A percentile compares a stretch with the other conserved stretches of the same genome.
Evolutionary conservation across 352 stramenopile genomes (phyloP).

Genomic region (Bremia lactucae): DNA sequence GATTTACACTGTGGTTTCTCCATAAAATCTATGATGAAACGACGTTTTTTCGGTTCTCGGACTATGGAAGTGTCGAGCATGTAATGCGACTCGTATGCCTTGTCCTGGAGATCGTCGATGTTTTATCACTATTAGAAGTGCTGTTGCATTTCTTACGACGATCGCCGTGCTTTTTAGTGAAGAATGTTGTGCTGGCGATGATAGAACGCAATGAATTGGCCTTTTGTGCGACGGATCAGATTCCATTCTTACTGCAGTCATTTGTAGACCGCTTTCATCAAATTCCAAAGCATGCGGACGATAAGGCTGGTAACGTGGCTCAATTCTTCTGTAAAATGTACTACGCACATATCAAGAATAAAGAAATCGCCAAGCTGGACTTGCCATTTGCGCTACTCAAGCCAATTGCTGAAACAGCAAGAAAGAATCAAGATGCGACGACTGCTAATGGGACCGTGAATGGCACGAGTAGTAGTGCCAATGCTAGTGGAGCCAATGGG

Average conservation of each 20-base stretch:
- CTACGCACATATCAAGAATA: slow-evolving; percentile 73
- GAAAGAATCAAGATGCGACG: slow-evolving; percentile 66
- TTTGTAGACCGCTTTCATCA: slow-evolving; percentile 77
- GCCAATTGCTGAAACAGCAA: slow-evolving; percentile 63
- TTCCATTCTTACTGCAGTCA: slow-evolving; percentile 66
- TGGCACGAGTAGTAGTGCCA: slow-evolving; percentile 14
- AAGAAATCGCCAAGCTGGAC: slow-evolving; percentile 69
- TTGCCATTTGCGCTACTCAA: slow-evolving; percentile 59
- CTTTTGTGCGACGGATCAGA: slow-evolving; percentile 75
- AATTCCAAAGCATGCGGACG: slow-evolving; percentile 55
- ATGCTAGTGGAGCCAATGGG: slow-evolving; percentile 14
- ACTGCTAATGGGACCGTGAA: slow-evolving; percentile 13
- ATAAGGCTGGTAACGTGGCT: slow-evolving; percentile 57
- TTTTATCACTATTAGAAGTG: slow-evolving; percentile 70
- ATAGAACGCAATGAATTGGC: slow-evolving; percentile 78
- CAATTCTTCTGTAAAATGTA: slow-evolving; percentile 83
- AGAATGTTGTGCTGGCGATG: slow-evolving; percentile 73
- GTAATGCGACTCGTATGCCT: slow-evolving; percentile 72
- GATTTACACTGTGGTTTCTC: slow-evolving; percentile 74
- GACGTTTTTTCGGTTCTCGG: slow-evolving; percentile 75
- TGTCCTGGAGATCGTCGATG: slow-evolving; percentile 73
- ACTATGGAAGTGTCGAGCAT: slow-evolving; percentile 75
- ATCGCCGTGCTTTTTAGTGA: slow-evolving; percentile 67
- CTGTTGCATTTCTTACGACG: slow-evolving; percentile 69
- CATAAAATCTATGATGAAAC: slow-evolving; percentile 74